These are phyloP conservation scores for Rhynchosporium graminicola DNA, from an alignment of 2,329 filamentous ascomycete genomes.

Conservation along the genomic window DNA sequence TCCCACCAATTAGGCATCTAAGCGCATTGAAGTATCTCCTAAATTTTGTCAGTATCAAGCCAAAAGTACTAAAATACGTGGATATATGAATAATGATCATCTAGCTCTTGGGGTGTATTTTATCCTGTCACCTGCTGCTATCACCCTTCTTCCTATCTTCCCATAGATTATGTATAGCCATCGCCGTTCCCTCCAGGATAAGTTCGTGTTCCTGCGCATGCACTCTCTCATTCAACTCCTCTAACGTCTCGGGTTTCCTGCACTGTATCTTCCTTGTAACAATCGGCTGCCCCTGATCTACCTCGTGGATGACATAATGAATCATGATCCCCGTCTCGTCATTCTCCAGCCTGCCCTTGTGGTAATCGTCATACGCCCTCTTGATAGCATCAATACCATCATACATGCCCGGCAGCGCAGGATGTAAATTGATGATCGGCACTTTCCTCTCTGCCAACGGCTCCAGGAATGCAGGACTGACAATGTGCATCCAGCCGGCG, in stretches of 20 bases:
- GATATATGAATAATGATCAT: no score
- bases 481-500: constrained; percentile 70
- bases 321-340: constrained; percentile 81
- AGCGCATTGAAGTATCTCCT: no score
- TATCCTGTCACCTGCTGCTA: background rate
- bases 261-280: constrained; percentile 68
- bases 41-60: no score
- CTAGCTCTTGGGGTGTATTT: no score
- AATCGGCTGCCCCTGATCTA: constrained; percentile 78
- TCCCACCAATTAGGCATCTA: no score
- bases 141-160: constrained; percentile 30
- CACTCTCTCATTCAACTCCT: constrained; percentile 69
- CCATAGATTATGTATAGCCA: constrained; percentile 47
- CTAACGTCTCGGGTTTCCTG: constrained; percentile 63
- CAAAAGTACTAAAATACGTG: no score
- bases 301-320: constrained; percentile 51
- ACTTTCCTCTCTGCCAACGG: constrained; percentile 56
- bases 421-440: constrained; percentile 69
- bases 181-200: constrained; percentile 72
- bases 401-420: constrained; percentile 67
- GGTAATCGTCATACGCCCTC: constrained; percentile 73
- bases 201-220: constrained; percentile 75
- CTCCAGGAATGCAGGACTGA: constrained; percentile 61
- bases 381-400: constrained; percentile 79
- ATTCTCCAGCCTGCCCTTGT: constrained; percentile 62